Conservation (phyloP, 345 rosid species). For the Psidium guajava region DNA sequence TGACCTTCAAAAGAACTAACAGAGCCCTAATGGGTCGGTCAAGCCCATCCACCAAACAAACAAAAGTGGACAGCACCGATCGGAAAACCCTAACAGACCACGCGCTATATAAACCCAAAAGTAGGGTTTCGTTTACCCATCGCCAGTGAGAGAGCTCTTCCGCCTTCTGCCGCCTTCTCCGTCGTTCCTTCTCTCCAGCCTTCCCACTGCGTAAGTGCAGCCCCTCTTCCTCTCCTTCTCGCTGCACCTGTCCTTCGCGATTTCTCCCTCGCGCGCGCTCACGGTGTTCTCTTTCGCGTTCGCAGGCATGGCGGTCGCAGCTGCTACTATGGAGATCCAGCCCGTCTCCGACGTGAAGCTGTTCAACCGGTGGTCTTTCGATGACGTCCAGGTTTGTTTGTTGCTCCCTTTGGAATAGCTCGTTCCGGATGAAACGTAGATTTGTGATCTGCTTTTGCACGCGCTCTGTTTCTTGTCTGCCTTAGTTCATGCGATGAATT, state of each 20-base stretch:
- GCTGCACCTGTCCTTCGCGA: background rate
- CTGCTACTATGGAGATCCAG: background rate
- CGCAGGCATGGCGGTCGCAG: constrained; percentile 20
- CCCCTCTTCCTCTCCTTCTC: background rate
- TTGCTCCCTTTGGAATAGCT: background rate
- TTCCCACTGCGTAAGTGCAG: background rate
- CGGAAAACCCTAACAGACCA: background rate
- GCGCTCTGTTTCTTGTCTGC: background rate
- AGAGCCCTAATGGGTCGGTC: background rate
- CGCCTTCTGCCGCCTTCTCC: background rate
- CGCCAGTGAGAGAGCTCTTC: background rate
- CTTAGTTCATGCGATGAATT: background rate
- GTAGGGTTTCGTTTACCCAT: background rate
- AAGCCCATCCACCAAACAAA: background rate
- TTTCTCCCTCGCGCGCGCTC: background rate
- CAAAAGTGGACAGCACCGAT: background rate
- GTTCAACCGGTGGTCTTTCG: constrained; percentile 81
- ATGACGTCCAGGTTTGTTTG: constrained; percentile 49
- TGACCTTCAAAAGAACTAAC: background rate
- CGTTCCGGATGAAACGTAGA: background rate
- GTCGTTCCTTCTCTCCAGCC: background rate
- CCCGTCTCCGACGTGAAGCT: constrained; percentile 56
- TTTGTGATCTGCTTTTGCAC: background rate
- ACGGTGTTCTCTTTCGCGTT: background rate
- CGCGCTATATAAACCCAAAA: background rate